phyloP scores from a whole-genome alignment of 1,284 basidiomycete species.

The Ceratobasidium sp. region DNA sequence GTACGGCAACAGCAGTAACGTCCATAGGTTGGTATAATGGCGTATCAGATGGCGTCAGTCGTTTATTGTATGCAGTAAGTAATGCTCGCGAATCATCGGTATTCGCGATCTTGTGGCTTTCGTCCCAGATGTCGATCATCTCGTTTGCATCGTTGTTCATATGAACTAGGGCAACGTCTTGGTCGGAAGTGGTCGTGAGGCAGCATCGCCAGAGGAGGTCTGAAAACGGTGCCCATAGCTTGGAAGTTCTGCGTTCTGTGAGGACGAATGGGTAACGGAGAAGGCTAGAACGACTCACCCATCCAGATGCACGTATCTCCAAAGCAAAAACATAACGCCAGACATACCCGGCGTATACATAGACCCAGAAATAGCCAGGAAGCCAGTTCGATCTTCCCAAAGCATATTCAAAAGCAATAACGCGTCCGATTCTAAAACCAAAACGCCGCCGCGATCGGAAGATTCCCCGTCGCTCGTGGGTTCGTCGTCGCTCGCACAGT shows the following conservation, averaged over 20 bases:
- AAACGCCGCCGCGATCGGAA: too few species aligned
- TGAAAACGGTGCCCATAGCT: neutral
- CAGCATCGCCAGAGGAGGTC: slow-evolving; percentile 2
- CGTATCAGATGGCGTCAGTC: neutral
- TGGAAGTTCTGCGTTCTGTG: too few species aligned
- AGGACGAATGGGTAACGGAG: neutral
- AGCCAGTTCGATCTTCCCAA: neutral
- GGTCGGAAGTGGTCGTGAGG: neutral
- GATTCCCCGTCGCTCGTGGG: too few species aligned
- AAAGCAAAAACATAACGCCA: neutral
- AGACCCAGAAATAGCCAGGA: neutral
- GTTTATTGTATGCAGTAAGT: neutral
- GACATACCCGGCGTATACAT: neutral
- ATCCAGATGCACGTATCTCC: neutral
- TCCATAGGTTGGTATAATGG: neutral
- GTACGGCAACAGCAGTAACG: neutral
- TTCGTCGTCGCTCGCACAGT: too few species aligned
- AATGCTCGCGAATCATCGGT: neutral
- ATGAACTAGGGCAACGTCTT: neutral
- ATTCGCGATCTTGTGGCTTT: neutral
- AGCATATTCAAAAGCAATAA: neutral
- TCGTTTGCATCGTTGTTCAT: neutral
- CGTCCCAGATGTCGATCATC: neutral
- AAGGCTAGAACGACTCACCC: neutral
- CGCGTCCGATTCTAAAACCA: neutral